Evolutionary conservation across 176 grass and related monocot genomes (phyloP), one percentile per base, ranked within the genome.

Genomic region (Saccharum officinarum): DNA sequence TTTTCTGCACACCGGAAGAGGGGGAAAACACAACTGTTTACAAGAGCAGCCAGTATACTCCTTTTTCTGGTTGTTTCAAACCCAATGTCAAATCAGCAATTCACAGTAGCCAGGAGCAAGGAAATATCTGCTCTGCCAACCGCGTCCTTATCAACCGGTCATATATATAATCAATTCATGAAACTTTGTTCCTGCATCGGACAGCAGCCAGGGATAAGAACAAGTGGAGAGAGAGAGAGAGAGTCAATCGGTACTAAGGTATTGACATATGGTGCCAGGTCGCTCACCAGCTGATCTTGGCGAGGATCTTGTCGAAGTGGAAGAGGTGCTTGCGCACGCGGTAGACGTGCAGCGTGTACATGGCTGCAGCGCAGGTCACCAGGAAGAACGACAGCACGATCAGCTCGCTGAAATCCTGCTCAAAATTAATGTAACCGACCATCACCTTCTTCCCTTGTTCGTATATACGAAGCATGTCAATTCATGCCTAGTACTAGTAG

Each of bases 371-470:
- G 36, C 85, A 88, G 33, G 92, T 92, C 80, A 98, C 93, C 57
- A 98, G 85, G 69, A 98, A 89, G 87, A 95, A 95, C 69, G 95
- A 98, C 20, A 98, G 10, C 11, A 84, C 66, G 55, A 98, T 85
- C 46, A 98, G 83, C 61, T 92, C 34, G 62, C 91, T 85, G 89
- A 98, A 98, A 89, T 98, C 95, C 95, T 95, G 85, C 78, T 20
- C 3, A 64, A 61, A n/a, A 23, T 18, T 2, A 52, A 7, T 52
- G 49, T 16, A 13, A 47, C 4, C 12, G 11, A 46, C 3, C 44
- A 13, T 13, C 11, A 46, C 3, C 46, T 49, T 49, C 46, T 15
- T 49, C 46, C 12, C 46, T 49, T 49, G 3, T 46, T 46, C 14
- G 12, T 46, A 14, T 45, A 33, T 33, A 33, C 33, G 33, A 3